These are phyloP conservation scores for Plasmodium berghei DNA, from an alignment of 169 alveolate species.

Conservation along the genomic window DNA sequence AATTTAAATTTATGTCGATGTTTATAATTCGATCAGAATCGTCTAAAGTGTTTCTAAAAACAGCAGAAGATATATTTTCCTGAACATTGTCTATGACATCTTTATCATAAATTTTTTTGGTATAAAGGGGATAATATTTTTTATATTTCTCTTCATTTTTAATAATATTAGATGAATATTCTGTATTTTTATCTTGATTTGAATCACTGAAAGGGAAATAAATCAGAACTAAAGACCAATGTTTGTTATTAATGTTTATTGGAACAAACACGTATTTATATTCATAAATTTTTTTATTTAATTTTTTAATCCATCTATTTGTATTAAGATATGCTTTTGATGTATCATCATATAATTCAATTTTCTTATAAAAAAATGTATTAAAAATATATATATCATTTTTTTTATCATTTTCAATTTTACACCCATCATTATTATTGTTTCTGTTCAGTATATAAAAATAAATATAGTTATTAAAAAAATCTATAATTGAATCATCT, in stretches of 20 bases:
- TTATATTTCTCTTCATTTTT: not conserved
- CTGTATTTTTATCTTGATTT: too few relatives aligned
- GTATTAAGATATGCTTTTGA: conserved; percentile 79
- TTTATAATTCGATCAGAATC: too few relatives aligned
- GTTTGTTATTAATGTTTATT: conserved; percentile 73
- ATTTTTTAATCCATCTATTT: conserved; percentile 79
- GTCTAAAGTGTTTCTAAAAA: too few relatives aligned
- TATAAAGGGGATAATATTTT: conserved; percentile 32
- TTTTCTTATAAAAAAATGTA: conserved; percentile 77
- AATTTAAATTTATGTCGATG: too few relatives aligned
- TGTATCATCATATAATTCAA: conserved; percentile 77
- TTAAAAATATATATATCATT: conserved; percentile 74
- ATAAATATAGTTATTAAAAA: conserved; percentile 77
- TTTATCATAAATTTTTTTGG: too few relatives aligned
- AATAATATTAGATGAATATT: too few relatives aligned
- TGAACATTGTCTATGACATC: too few relatives aligned
- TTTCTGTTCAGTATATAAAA: conserved; percentile 45
- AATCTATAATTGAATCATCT: conserved; percentile 80
- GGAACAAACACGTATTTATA: conserved; percentile 78
- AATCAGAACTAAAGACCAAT: conserved; percentile 80
- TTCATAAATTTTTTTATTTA: conserved; percentile 72
- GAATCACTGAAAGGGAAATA: conserved; percentile 67
- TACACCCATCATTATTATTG: conserved; percentile 5
- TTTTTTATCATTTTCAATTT: too few relatives aligned
- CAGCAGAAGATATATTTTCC: too few relatives aligned